Evolutionary conservation across 2,329 filamentous ascomycete genomes (phyloP), one percentile per base, ranked within the genome.

Genomic region (Cryphonectria parasitica): DNA sequence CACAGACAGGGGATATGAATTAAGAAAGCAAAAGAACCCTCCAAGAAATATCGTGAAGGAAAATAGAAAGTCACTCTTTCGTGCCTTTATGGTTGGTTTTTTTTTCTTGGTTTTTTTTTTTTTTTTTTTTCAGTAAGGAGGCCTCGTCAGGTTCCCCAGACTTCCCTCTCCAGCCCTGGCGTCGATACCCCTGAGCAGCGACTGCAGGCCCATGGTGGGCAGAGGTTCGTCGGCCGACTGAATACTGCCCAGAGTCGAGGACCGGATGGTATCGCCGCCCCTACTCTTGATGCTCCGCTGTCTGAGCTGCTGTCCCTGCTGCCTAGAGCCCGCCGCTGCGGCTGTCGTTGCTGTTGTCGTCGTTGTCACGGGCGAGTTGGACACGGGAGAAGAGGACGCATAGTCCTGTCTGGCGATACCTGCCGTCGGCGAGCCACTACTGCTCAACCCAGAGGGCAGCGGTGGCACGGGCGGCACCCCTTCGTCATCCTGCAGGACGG

Each of bases 401-500:
- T 74, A 66, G 31, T 74, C 71, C 39, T 69, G 71, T 22, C 60
- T 54, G 17, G 72, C 67, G 25, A 64, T 63, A 31, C 67, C 61
- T 3, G 70, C 49, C 28, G 72, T 72, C 31, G 73, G 61, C 31
- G 74, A 72, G 15, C 75, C 73, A 39, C 75, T 73, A n/a, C 45
- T 45, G 43, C 43, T 49, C 8, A 80, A 66, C 0, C 74, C 74
- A 2, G 76, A 75, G 19, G 87, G 87, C 73, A 89, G 77, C 1
- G 86, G 86, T 7, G 87, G 87, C 17, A 89, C 87, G 0, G 87
- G 87, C 3, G 87, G 87, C 10, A 89, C 80, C 4, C 76, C 78
- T 6, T 78, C 74, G 15, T 79, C 79, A 5, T 73, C 73, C 3
- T 78, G 78, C 34, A 76, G 78, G 17, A 80, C 76, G 25, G 72